phyloP scores from a whole-genome alignment of 2,329 filamentous ascomycete genomes.

The Colletotrichum sp. region DNA sequence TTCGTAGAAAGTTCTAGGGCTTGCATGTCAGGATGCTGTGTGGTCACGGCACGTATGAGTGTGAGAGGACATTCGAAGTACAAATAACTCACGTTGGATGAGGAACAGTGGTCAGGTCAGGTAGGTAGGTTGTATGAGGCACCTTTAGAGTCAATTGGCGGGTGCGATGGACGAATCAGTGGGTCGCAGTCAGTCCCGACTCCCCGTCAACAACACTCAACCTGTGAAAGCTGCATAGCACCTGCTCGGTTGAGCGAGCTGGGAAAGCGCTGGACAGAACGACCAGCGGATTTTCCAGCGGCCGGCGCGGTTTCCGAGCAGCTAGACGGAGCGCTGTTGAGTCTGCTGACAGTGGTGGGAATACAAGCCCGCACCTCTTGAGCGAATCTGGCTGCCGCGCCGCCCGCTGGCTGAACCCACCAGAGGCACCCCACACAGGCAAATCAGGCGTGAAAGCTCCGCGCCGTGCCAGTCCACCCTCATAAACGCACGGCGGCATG shows the following conservation, averaged over 20 bases:
- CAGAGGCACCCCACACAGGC: background rate
- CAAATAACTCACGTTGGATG: background rate
- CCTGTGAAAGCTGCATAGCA: background rate
- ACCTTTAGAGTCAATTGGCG: background rate
- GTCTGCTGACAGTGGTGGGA: background rate
- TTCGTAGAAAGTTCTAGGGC: background rate
- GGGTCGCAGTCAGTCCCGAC: background rate
- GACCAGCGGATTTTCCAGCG: slow-evolving; percentile 5
- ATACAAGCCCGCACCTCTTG: background rate
- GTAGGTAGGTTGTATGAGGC: background rate
- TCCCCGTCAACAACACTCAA: background rate
- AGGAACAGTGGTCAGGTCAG: background rate
- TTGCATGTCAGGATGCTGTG: background rate
- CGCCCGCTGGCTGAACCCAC: background rate
- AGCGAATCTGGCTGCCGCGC: background rate
- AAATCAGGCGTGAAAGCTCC: slow-evolving; percentile 14
- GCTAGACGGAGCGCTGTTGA: background rate
- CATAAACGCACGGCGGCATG: background rate
- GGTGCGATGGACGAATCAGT: background rate
- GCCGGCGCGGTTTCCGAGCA: background rate
- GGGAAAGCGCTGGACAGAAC: background rate
- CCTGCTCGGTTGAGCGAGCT: background rate
- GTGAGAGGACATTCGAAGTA: background rate
- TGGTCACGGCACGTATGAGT: background rate
- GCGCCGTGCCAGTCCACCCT: background rate